Evolutionary conservation across 179 eudicot genomes (phyloP).

Genomic region (Patellifolia procumbens): DNA sequence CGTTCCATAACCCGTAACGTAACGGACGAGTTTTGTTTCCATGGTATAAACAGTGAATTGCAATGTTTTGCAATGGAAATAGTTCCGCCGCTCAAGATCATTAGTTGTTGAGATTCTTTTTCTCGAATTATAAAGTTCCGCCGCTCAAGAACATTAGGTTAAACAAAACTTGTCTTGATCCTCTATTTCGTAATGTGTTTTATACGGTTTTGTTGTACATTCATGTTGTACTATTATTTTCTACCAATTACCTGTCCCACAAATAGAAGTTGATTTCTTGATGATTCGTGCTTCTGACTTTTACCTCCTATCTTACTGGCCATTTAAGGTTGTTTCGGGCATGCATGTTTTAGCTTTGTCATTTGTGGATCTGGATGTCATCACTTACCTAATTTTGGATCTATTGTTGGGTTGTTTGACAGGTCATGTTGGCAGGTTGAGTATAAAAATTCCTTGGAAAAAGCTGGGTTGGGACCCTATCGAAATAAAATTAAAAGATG

Average conservation of each 20-base stretch:
- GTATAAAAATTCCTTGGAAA: slow-evolving; percentile 96
- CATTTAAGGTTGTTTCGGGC: neutral
- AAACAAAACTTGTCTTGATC: neutral
- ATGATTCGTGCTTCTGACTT: neutral
- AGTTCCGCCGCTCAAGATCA: too few relatives aligned
- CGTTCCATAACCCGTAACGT: too few relatives aligned
- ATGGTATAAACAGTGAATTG: too few relatives aligned
- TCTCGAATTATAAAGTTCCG: too few relatives aligned
- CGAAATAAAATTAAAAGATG: slow-evolving; percentile 78
- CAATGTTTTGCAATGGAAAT: too few relatives aligned
- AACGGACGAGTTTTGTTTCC: too few relatives aligned
- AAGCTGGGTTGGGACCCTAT: slow-evolving; percentile 99
- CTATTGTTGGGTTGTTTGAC: slow-evolving; percentile 5
- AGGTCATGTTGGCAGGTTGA: slow-evolving; percentile 92
- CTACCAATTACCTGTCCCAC: neutral
- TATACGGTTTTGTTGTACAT: neutral
- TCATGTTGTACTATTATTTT: neutral
- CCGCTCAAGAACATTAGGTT: too few relatives aligned
- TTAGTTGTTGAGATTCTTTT: too few relatives aligned
- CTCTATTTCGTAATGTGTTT: neutral
- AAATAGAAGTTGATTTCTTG: neutral
- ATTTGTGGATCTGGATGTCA: neutral
- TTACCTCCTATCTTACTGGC: neutral
- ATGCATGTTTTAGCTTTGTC: neutral
- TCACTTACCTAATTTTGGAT: neutral